Base-by-base conservation (phyloP, 2,329 filamentous ascomycete species). In the Aschersonia sp. region DNA sequence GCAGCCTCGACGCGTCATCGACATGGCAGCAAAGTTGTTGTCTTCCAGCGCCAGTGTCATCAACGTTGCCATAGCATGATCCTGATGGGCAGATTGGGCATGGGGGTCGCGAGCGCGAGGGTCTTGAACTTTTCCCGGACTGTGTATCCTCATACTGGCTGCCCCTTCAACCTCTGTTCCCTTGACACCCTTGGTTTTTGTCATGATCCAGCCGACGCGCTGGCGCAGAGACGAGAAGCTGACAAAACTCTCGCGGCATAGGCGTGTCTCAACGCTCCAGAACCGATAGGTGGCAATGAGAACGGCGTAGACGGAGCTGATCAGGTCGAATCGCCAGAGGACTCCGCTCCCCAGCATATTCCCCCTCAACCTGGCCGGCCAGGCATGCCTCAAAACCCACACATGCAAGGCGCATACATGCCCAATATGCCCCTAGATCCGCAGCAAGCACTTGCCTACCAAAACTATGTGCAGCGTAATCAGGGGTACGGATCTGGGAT, bases 241-340 rank as follows among this genome's bases (percentile, higher is more conserved):
- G 32, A 38, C 32, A 38, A 38, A 9, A 9, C 12, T 38, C 3
- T 38, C 12, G 7, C 2, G 32, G 32, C 32, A n/a, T 58, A 97
- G 91, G 89, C 92, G 46, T 98, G 92, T 64, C 71, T 98, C 52
- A 98, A 98, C 65, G 92, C 92, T 28, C 92, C 92, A 42, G 92
- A 98, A 66, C 89, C 91, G 46, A 75, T 82, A 30, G 78, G 81
- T 35, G 85, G 85, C 60, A 82, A 80, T 59, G 87, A 94, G 62
- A 89, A 89, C 57, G 85, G 85, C 46, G 83, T 86, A 52, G 84
- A 89, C 54, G 83, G 84, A 54, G 68, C 73, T 53, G 84, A 85
- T 56, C 79, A 84, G 54, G 84, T 88, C 59, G 89, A 96, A 55
- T 94, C 91, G 2, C 89, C 91, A 47, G 92, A 97, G 67, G 92